phyloP scores from a whole-genome alignment of 139 green algal species.

The Closterium sp. region DNA sequence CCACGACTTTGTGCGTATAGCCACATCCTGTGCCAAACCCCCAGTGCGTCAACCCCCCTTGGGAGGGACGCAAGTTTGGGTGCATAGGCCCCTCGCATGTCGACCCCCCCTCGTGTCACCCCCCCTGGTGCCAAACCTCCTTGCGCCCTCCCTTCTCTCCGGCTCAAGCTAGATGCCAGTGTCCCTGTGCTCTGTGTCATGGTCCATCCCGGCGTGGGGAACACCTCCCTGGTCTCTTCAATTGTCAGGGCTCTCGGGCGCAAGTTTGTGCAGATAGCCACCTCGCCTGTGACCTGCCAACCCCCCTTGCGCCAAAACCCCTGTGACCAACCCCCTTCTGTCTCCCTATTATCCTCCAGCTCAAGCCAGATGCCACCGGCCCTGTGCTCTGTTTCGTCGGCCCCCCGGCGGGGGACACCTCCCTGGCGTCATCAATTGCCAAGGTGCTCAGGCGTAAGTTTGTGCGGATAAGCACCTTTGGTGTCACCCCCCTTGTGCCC shows the following conservation, averaged over 20 bases:
- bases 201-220: slow-evolving; percentile 61
- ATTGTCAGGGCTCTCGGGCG: slow-evolving; percentile 47
- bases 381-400: too few relatives aligned
- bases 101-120: not conserved
- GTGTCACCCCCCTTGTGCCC: too few relatives aligned
- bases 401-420: not conserved
- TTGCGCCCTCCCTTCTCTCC: not conserved
- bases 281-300: too few relatives aligned
- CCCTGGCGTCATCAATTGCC: slow-evolving; percentile 56
- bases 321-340: too few relatives aligned
- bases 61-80: not conserved
- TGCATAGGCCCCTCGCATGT: not conserved
- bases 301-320: too few relatives aligned
- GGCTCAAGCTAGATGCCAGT: slow-evolving; percentile 3
- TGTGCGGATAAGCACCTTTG: too few relatives aligned
- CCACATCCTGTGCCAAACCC: too few relatives aligned
- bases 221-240: slow-evolving; percentile 58
- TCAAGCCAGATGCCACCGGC: too few relatives aligned
- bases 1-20: too few relatives aligned
- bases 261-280: too few relatives aligned
- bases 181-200: slow-evolving; percentile 61
- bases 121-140: not conserved
- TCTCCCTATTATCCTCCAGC: too few relatives aligned
- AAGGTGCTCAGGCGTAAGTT: slow-evolving; percentile 48
- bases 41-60: too few relatives aligned